A percentile compares a stretch with the other conserved stretches of the same genome.
These are phyloP conservation scores for Sophora flavescens DNA, from an alignment of 306 rosid genomes.

Conservation along the genomic window DNA sequence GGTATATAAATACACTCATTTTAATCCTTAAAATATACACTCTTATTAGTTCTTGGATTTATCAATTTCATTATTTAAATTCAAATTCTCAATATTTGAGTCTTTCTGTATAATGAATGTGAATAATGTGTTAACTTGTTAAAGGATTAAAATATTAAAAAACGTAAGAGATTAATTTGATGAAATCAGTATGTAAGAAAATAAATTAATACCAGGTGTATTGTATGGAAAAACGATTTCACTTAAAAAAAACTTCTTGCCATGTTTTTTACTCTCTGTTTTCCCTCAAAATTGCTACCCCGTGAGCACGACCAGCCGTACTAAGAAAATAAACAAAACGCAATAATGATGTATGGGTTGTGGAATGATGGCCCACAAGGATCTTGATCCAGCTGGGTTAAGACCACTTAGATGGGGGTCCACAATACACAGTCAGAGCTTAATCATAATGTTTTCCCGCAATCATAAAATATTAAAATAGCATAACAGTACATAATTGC, in stretches of 20 bases:
- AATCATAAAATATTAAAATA: conserved; percentile 57
- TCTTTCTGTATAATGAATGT: too few relatives aligned
- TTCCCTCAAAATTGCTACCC: not conserved
- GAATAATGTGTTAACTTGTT: too few relatives aligned
- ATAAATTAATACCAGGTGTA: too few relatives aligned
- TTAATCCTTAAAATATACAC: too few relatives aligned
- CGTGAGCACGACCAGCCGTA: conserved; percentile 1
- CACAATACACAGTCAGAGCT: conserved; percentile 40
- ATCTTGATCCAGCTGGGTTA: conserved; percentile 64
- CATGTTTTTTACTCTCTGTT: not conserved
- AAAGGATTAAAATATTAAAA: too few relatives aligned
- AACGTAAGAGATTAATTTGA: too few relatives aligned
- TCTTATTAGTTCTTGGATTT: too few relatives aligned
- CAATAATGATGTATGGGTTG: conserved; percentile 35
- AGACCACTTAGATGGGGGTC: conserved; percentile 43
- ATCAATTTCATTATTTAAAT: too few relatives aligned
- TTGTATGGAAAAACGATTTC: not conserved
- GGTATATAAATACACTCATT: too few relatives aligned
- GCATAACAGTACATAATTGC: conserved; percentile 47
- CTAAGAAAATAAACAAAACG: not conserved
- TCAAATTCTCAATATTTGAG: too few relatives aligned
- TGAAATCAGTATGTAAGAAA: too few relatives aligned
- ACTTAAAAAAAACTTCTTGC: too few relatives aligned
- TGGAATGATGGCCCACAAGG: conserved; percentile 55
- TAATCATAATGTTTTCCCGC: conserved; percentile 60